Percentiles rank a stretch among this genome's conserved stretches.
Conservation (phyloP, 345 rosid species). For the Syzygium jambos region DNA sequence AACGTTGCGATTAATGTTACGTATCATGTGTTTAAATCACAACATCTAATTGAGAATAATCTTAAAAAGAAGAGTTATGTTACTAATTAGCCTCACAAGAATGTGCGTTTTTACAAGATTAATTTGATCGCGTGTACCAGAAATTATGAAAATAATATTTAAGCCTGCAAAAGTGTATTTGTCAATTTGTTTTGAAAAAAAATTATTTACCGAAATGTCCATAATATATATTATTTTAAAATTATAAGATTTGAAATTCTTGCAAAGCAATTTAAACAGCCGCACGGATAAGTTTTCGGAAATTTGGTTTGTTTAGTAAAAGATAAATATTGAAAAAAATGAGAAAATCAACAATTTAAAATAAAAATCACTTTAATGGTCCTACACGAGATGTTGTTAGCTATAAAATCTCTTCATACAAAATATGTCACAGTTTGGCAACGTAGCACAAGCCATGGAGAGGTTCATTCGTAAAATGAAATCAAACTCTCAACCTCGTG, state of each 20-base stretch:
- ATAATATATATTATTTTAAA: neutral
- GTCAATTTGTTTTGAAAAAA: neutral
- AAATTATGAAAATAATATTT: neutral
- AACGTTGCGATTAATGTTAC: neutral
- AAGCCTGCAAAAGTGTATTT: neutral
- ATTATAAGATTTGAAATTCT: neutral
- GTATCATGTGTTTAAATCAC: accelerated
- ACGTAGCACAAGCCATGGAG: neutral
- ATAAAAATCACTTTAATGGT: neutral
- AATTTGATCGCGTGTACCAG: accelerated
- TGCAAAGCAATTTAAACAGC: neutral
- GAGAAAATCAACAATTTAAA: neutral
- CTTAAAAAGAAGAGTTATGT: neutral
- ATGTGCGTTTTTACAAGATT: neutral
- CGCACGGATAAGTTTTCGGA: neutral
- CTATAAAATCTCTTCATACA: neutral
- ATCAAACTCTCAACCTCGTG: neutral
- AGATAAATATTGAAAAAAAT: neutral
- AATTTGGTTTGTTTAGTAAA: neutral
- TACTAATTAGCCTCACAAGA: neutral
- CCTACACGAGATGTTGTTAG: neutral
- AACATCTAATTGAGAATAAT: neutral
- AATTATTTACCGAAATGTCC: neutral
- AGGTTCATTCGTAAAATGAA: neutral
- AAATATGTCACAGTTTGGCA: neutral